A percentile compares a stretch with the other conserved stretches of the same genome.
Evolutionary conservation across 441 rosid species (phyloP).

Genomic region (Aquilaria agallochum): DNA sequence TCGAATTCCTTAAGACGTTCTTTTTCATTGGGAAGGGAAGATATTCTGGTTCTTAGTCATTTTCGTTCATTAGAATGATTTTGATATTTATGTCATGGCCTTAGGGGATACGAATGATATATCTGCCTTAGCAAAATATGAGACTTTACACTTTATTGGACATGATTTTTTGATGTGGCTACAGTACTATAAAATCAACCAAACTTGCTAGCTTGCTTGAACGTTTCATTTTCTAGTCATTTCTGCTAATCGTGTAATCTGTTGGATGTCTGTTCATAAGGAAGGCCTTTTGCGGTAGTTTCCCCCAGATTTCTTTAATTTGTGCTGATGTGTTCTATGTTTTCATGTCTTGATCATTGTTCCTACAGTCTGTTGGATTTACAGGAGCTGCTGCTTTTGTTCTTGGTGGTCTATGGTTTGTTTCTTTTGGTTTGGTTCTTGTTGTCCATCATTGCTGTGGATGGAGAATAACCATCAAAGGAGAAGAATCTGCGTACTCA

Average conservation of each 20-base stretch:
- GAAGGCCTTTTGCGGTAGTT: too few species aligned
- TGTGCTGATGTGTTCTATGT: background rate
- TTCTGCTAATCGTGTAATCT: too few species aligned
- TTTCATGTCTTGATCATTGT: conserved; percentile 13
- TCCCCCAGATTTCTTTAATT: background rate
- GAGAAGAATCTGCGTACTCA: conserved; percentile 37
- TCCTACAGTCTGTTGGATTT: conserved; percentile 87
- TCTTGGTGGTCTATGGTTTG: conserved; percentile 73
- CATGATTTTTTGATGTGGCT: too few species aligned
- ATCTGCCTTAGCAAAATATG: too few species aligned
- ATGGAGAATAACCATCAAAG: conserved; percentile 57
- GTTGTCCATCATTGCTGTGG: conserved; percentile 51
- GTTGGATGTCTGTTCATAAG: too few species aligned
- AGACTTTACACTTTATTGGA: too few species aligned
- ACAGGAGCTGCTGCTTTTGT: conserved; percentile 83
- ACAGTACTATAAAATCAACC: too few species aligned
- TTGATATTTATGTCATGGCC: background rate
- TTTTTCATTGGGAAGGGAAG: too few species aligned
- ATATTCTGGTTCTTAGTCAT: background rate
- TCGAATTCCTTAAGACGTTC: too few species aligned
- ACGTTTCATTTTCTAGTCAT: too few species aligned
- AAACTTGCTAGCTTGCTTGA: too few species aligned
- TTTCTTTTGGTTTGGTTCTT: conserved; percentile 78
- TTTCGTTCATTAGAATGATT: background rate
- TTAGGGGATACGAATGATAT: too few species aligned